These are phyloP conservation scores for Breviolum minutum DNA, from an alignment of 73 alveolate species.

Conservation along the genomic window DNA sequence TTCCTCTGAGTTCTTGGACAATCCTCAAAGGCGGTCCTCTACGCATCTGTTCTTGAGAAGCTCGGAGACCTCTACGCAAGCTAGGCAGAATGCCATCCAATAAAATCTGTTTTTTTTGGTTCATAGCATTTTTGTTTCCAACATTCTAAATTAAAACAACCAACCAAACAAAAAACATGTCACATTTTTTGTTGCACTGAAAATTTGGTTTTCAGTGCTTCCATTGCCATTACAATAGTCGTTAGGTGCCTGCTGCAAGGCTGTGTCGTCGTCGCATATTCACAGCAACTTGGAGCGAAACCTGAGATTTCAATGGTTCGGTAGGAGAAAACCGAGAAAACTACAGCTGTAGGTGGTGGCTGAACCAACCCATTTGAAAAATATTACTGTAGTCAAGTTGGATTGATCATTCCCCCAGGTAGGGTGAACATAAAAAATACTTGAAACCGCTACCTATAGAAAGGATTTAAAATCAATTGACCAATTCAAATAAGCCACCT, in stretches of 20 bases:
- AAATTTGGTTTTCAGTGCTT: not conserved
- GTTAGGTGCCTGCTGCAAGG: constrained; percentile 1
- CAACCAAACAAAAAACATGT: not conserved
- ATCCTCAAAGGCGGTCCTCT: not conserved
- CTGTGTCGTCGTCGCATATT: constrained; percentile 42
- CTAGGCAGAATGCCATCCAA: too few relatives aligned
- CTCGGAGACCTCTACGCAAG: not conserved
- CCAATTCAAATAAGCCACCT: not conserved
- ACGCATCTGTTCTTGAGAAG: not conserved
- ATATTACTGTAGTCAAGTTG: not conserved
- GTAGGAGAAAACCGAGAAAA: too few relatives aligned
- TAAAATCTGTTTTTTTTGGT: too few relatives aligned
- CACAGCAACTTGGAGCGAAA: constrained; percentile 32
- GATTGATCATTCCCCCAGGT: too few relatives aligned
- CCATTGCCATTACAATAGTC: too few relatives aligned
- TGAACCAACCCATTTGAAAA: too few relatives aligned
- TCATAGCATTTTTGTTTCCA: too few relatives aligned
- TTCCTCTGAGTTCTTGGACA: not conserved
- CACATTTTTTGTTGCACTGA: not conserved
- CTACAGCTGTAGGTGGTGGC: too few relatives aligned
- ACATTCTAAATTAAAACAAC: not conserved
- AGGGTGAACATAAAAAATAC: too few relatives aligned
- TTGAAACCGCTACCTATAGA: too few relatives aligned
- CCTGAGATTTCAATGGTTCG: not conserved
- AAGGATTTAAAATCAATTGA: too few relatives aligned